Evolutionary conservation across 345 rosid species (phyloP), one percentile per base, ranked within the genome.

Genomic region (Mercurialis annua): DNA sequence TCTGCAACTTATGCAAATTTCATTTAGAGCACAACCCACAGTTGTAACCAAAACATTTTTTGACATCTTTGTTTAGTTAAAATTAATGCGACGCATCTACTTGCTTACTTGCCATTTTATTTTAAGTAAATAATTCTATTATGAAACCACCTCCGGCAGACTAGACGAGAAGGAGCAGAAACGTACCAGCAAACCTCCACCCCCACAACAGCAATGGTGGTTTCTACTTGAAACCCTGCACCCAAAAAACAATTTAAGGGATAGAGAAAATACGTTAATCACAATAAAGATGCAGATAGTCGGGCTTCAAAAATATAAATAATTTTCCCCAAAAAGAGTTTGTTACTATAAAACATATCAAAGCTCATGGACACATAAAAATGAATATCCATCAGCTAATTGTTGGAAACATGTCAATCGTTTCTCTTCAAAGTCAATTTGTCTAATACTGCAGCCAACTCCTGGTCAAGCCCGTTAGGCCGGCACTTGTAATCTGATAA

Each of bases 141-240:
- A n/a, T n/a, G n/a, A n/a, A n/a, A n/a, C n/a, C n/a, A n/a, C n/a
- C n/a, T n/a, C n/a, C n/a, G n/a, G n/a, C n/a, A 64, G 48, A 56
- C 12, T 43, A 18, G 18, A 49, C 38, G 44, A 48, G 60, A 52
- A 46, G 50, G 24, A 29, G 6, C 40, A 49, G 44, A 38, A 52
- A 72, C 67, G 43, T 66, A 72, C 76, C 76, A 31, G 55, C 47
- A 72, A 40, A 72, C 36, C 43, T 65, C 60, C 62, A 50, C 44
- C 66, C 52, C 36, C 31, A 17, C 65, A 42, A 17, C 65, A 42
- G 56, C 67, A 27, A 72, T 27, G 31, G 30, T 10, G 43, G 54
- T 38, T 49, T 54, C 26, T 23, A 62, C 55, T 66, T 31, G 68
- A 69, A 17, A 68, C 54, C 81, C 81, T 76, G 81, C 85, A 76